These are phyloP conservation scores for Volvox reticuliferus DNA, from an alignment of 139 green algal species.

Conservation along the genomic window DNA sequence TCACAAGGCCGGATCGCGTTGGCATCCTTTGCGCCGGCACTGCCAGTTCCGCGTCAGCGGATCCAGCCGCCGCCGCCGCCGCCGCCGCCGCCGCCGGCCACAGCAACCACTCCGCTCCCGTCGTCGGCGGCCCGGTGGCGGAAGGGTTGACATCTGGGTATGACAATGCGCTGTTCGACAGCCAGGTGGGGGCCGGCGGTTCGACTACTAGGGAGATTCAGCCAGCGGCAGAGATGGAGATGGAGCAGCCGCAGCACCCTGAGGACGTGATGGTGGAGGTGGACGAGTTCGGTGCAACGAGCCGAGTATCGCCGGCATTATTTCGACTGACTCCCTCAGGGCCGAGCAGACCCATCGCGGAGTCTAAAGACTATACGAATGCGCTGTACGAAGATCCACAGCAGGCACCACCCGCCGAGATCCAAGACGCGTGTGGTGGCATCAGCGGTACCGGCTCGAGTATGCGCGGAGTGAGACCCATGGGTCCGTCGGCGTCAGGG, in stretches of 20 bases:
- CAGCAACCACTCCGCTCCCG: background rate
- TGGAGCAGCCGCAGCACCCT: background rate
- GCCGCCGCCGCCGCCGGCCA: background rate
- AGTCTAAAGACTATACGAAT: background rate
- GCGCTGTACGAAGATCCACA: background rate
- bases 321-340: background rate
- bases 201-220: background rate
- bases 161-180: conserved; percentile 1
- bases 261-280: background rate
- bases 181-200: background rate
- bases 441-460: background rate
- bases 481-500: no score
- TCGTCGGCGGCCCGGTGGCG: background rate
- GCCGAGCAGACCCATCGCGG: background rate
- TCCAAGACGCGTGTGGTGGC: background rate
- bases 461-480: no score
- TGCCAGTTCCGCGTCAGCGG: background rate
- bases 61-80: background rate
- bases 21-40: background rate
- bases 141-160: background rate
- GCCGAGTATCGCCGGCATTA: background rate
- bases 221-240: background rate
- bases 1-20: background rate
- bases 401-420: background rate
- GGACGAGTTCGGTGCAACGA: background rate